These are phyloP conservation scores for Rhizopogon rudus DNA, from an alignment of 768 basidiomycete genomes.

Conservation along the genomic window DNA sequence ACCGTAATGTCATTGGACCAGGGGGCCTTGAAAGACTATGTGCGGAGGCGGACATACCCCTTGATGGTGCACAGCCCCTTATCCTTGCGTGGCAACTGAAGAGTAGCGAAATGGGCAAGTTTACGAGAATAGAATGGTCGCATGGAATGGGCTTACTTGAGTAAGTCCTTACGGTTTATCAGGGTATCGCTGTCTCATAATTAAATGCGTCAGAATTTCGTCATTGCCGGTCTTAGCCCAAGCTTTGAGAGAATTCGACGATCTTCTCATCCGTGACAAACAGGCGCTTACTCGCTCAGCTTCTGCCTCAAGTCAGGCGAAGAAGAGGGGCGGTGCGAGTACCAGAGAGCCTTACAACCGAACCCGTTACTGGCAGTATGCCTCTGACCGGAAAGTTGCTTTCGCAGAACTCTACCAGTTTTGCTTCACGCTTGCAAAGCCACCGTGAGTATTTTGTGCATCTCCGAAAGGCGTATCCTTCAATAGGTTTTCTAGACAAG, in stretches of 20 bases:
- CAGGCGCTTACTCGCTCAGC: constrained; percentile 29
- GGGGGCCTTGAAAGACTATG: constrained; percentile 73
- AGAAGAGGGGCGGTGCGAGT: constrained; percentile 23
- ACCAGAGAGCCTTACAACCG: constrained; percentile 49
- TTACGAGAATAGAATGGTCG: constrained; percentile 68
- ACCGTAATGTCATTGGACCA: constrained; percentile 51
- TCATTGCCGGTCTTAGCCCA: constrained; percentile 44
- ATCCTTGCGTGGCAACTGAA: constrained; percentile 73
- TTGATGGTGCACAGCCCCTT: constrained; percentile 71
- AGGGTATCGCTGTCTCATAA: background rate
- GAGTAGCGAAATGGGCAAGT: constrained; percentile 67
- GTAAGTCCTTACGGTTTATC: constrained; percentile 27
- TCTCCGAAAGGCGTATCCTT: background rate
- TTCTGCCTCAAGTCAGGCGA: constrained; percentile 18
- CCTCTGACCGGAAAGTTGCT: constrained; percentile 41
- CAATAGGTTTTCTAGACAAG: constrained; percentile 38
- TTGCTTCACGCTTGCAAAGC: constrained; percentile 68
- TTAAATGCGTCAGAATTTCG: constrained; percentile 31
- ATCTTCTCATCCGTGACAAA: constrained; percentile 47
- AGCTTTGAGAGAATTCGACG: constrained; percentile 57
- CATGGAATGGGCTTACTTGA: constrained; percentile 43
- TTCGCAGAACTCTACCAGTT: constrained; percentile 67
- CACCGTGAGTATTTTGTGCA: constrained; percentile 45
- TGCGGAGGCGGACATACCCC: constrained; percentile 59
- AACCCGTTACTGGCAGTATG: constrained; percentile 44